Percentiles rank a stretch among this genome's conserved stretches.
Conservation (phyloP, 192 early-diverging fungal genomes). For the Linnemannia schmuckeri region DNA sequence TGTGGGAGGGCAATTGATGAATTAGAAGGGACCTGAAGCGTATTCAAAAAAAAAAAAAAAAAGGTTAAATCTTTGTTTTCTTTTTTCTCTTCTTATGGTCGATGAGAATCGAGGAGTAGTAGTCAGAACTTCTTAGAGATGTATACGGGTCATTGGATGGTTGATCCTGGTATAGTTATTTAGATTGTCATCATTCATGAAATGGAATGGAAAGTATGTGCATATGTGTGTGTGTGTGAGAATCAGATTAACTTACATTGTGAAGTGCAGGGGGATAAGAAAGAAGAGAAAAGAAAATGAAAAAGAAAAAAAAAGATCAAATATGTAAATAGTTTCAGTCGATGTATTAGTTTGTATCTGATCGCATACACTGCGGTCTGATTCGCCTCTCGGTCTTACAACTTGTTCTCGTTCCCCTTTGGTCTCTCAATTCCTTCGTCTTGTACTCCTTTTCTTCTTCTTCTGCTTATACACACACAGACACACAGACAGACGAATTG, state of each 20-base stretch:
- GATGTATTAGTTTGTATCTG: neutral
- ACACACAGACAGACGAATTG: neutral
- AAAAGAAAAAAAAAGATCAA: neutral
- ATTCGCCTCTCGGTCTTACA: conserved; percentile 4
- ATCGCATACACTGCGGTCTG: conserved; percentile 27
- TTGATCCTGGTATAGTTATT: conserved; percentile 59
- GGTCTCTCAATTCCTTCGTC: neutral
- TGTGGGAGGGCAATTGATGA: neutral
- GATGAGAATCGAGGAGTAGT: neutral
- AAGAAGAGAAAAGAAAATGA: neutral
- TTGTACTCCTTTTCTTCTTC: neutral
- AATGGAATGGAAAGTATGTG: no score
- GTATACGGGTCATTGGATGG: conserved; percentile 56
- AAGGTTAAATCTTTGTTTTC: neutral
- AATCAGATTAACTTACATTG: conserved; percentile 9
- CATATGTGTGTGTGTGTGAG: neutral
- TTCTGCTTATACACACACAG: neutral
- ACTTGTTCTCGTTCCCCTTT: neutral
- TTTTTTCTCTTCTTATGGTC: neutral
- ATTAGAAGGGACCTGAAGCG: neutral
- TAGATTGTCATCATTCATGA: conserved; percentile 46
- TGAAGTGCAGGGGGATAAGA: neutral
- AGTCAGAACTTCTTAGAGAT: conserved; percentile 61
- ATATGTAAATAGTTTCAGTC: no score
- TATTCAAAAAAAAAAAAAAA: neutral